Base-by-base conservation (phyloP, 108 stramenopile species). In the Nitzschia sp. region DNA sequence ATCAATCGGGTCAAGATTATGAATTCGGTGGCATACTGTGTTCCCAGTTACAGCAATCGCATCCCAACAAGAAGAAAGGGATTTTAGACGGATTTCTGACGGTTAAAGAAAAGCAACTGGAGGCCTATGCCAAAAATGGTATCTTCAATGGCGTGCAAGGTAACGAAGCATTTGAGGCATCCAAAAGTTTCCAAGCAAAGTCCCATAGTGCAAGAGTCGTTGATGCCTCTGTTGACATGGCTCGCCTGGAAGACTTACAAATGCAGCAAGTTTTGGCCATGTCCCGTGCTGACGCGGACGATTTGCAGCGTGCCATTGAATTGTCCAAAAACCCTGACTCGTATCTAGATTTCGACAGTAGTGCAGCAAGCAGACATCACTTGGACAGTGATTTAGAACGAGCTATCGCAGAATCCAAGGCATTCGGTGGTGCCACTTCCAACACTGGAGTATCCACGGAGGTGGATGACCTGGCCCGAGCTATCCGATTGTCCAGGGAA, bases 1-100 rank as follows among this genome's bases (percentile, higher is more conserved):
- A 73, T 46, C 85, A 89, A 69, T 79, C 83, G 27, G 88, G 88
- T n/a, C 82, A 85, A 57, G 82, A 85, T 67, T 79, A 68, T 26
- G 85, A 89, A 30, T 68, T 86, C 42, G 85, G 85, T 28, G 64
- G 69, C 17, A 79, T 85, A 18, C 72, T 59, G 25, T 82, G 79
- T 45, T 54, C 42, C 34, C 46, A 53, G n/a, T 34, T 67, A 9
- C 5, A 8, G 42, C 2, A 35, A 2, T 33, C 31, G 2, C 18
- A 30, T 3, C 13, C 49, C 33, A 36, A 5, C 2, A 62, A 30
- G 42, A 21, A 38, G 18, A 6, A 6, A 0, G 30, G 21, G 4
- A 49, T 25, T 15, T 30, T 53, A 1, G 64, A 53, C 1, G 64
- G 29, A 25, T 49, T 53, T 42, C 30, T 49, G 48, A 32, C 1